Percentiles rank a stretch among this genome's conserved stretches.
Evolutionary conservation across 805 yeast genomes (phyloP).

Genomic region (Kluyveromyces wickerhamii): DNA sequence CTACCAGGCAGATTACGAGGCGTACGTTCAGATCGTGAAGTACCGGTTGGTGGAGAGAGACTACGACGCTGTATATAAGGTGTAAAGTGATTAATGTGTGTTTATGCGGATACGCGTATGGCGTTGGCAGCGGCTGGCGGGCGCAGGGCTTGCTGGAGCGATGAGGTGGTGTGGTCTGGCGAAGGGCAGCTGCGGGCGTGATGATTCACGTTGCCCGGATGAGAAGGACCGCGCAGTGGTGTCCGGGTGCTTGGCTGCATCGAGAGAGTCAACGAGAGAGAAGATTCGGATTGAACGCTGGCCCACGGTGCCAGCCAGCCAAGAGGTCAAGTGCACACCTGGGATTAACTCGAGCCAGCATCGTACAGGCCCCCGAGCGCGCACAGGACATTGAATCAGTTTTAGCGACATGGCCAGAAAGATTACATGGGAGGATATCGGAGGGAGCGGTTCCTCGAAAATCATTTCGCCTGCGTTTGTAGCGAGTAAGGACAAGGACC

Average conservation of each 20-base stretch:
- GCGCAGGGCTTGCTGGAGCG: background rate
- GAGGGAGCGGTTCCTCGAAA: conserved; percentile 20
- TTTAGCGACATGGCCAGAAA: conserved; percentile 21
- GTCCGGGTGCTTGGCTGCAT: too few species aligned
- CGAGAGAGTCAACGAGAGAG: too few species aligned
- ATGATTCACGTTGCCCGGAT: too few species aligned
- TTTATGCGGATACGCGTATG: background rate
- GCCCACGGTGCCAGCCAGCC: too few species aligned
- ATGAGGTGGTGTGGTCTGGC: too few species aligned
- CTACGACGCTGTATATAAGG: background rate
- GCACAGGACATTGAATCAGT: background rate
- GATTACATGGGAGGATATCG: conserved; percentile 32
- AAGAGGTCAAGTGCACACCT: too few species aligned
- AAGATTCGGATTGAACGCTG: too few species aligned
- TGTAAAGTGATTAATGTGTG: background rate
- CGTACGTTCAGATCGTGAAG: conserved; percentile 35
- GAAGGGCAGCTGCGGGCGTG: too few species aligned
- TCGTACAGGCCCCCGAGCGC: too few species aligned
- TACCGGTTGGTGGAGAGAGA: conserved; percentile 18
- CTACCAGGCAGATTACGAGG: conserved; percentile 39
- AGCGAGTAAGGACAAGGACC: conserved; percentile 30
- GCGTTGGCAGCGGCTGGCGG: background rate
- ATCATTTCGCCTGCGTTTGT: conserved; percentile 36
- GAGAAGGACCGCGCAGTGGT: too few species aligned
- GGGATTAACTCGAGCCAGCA: too few species aligned